Evolutionary conservation across 257 asterid genomes (phyloP).

Genomic region (Verbascum thapsus): DNA sequence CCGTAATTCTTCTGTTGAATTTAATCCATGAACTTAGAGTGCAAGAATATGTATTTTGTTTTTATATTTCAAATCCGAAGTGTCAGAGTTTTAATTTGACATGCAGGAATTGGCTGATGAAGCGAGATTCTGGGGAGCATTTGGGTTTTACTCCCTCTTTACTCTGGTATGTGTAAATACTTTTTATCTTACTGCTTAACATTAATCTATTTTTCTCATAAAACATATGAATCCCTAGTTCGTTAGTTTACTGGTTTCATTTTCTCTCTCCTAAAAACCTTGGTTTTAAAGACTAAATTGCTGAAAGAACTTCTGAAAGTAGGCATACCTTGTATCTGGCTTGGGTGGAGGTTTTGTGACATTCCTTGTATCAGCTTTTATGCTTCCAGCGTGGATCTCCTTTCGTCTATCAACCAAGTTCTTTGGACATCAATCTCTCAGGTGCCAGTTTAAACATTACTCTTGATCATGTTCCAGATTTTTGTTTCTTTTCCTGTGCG

Average conservation of each 20-base stretch:
- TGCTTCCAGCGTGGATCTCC: constrained; percentile 87
- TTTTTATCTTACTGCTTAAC: constrained; percentile 23
- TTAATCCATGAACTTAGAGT: constrained; percentile 18
- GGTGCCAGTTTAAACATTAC: constrained; percentile 45
- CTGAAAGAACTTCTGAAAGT: constrained; percentile 47
- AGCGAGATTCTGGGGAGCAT: constrained; percentile 99
- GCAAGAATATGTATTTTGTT: constrained; percentile 8
- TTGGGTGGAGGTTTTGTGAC: constrained; percentile 87
- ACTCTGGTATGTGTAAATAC: constrained; percentile 62
- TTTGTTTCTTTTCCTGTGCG: constrained; percentile 10
- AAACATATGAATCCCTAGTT: constrained; percentile 29
- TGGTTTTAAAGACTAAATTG: constrained; percentile 25
- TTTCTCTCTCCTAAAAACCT: constrained; percentile 22
- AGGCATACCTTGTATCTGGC: constrained; percentile 83
- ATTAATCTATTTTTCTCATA: no score
- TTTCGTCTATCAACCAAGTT: constrained; percentile 56
- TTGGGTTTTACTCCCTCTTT: constrained; percentile 80
- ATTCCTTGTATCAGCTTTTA: constrained; percentile 61
- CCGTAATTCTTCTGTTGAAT: constrained; percentile 15
- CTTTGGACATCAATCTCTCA: constrained; percentile 70
- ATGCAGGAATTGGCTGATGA: constrained; percentile 76
- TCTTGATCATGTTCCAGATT: constrained; percentile 21
- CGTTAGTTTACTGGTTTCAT: background rate
- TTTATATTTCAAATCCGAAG: constrained; percentile 24
- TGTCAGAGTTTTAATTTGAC: constrained; percentile 6